Evolutionary conservation across 768 basidiomycete species (phyloP).

Genomic region (Agrocybe pediades): DNA sequence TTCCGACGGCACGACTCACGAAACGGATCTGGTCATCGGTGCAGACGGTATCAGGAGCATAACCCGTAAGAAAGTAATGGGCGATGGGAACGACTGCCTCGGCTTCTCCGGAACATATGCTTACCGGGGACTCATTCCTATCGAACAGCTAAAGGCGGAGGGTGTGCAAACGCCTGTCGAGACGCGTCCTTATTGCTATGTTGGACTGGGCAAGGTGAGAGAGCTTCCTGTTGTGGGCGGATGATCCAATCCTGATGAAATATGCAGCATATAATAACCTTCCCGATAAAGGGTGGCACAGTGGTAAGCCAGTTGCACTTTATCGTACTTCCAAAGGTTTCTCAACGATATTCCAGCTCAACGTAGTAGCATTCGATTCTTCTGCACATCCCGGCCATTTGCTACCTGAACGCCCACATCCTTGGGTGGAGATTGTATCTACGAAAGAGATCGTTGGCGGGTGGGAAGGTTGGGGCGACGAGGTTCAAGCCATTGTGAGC

Average conservation of each 20-base stretch:
- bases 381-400: neutral
- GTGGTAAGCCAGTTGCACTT: conserved; percentile 32
- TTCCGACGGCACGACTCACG: conserved; percentile 44
- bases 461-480: conserved; percentile 49
- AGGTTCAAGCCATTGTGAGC: conserved; percentile 40
- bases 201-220: conserved; percentile 52
- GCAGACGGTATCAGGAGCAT: conserved; percentile 54
- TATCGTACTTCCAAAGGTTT: neutral
- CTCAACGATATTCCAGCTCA: conserved; percentile 31
- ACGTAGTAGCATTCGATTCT: conserved; percentile 40
- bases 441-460: conserved; percentile 44
- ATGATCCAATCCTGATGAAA: no score
- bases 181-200: conserved; percentile 38
- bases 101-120: conserved; percentile 48
- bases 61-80: conserved; percentile 48
- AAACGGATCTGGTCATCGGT: conserved; percentile 47
- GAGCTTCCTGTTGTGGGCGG: no score
- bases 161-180: conserved; percentile 43
- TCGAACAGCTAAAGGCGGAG: conserved; percentile 35
- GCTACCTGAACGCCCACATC: conserved; percentile 17
- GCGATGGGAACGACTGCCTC: conserved; percentile 40
- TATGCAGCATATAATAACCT: conserved; percentile 52
- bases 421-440: conserved; percentile 45
- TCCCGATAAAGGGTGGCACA: conserved; percentile 45
- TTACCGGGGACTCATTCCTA: conserved; percentile 49